Evolutionary conservation across 179 eudicot species (phyloP).

Genomic region (Corrigiola litoralis): DNA sequence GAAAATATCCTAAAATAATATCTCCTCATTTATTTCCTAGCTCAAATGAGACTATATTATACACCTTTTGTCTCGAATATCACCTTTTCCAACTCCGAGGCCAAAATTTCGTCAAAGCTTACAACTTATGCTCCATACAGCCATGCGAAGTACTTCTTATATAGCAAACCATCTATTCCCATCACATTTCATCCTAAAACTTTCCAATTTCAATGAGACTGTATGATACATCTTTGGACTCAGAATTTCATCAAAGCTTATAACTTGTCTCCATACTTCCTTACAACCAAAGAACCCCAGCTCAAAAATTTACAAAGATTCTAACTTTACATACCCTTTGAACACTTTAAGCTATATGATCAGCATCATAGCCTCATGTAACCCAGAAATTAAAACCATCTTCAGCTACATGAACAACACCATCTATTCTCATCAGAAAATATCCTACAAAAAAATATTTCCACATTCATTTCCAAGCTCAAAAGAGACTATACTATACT

Average conservation of each 20-base stretch:
- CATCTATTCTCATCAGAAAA: too few relatives aligned
- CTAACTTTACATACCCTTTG: conserved; percentile 1
- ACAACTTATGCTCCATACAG: too few relatives aligned
- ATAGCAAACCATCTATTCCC: too few relatives aligned
- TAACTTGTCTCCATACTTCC: neutral
- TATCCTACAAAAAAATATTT: conserved; percentile 1
- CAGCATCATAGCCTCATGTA: neutral
- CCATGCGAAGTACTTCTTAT: too few relatives aligned
- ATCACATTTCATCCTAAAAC: too few relatives aligned
- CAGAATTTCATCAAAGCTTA: too few relatives aligned
- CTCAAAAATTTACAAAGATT: conserved; percentile 2
- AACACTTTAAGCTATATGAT: neutral
- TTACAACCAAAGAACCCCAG: neutral
- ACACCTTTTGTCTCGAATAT: neutral
- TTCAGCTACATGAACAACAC: too few relatives aligned
- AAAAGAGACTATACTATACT: neutral
- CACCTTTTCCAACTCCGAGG: neutral
- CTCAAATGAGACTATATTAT: neutral
- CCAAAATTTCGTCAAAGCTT: neutral
- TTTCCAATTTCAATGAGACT: too few relatives aligned
- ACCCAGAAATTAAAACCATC: conserved; percentile 3
- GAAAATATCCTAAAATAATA: conserved; percentile 1
- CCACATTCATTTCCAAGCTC: conserved; percentile 4
- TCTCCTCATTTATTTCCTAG: neutral
- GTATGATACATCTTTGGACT: too few relatives aligned